phyloP scores from a whole-genome alignment of 495 filamentous ascomycete species.

The Trichodelitschia bisporula region DNA sequence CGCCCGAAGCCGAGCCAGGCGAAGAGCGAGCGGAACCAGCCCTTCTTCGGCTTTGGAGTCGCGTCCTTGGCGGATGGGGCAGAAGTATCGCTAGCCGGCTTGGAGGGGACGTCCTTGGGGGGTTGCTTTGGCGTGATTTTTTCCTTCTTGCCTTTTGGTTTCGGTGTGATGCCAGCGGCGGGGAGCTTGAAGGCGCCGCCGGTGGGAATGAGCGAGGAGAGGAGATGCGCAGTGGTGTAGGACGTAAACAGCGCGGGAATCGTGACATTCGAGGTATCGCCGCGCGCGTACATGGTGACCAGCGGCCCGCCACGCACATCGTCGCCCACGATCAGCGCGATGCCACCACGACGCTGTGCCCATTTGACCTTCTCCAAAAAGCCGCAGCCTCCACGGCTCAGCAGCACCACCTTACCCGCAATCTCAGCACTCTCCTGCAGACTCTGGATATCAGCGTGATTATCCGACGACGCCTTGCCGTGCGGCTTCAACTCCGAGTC shows the following conservation, averaged over 20 bases:
- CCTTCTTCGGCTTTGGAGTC: constrained; percentile 7
- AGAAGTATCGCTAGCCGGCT: neutral
- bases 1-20: constrained; percentile 26
- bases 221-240: constrained; percentile 74
- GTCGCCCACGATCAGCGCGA: constrained; percentile 84
- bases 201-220: constrained; percentile 68
- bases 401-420: constrained; percentile 66
- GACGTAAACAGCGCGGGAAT: constrained; percentile 92
- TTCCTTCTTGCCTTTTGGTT: too few species aligned
- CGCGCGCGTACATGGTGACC: constrained; percentile 90
- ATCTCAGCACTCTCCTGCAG: constrained; percentile 90
- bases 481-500: constrained; percentile 15
- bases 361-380: constrained; percentile 95
- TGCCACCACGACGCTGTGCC: constrained; percentile 72
- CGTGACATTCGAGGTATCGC: constrained; percentile 81
- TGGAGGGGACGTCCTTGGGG: too few species aligned
- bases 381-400: constrained; percentile 83
- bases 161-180: neutral
- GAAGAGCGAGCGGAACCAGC: constrained; percentile 32
- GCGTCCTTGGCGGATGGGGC: neutral
- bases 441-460: constrained; percentile 83
- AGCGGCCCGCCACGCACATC: constrained; percentile 62
- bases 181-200: constrained; percentile 18
- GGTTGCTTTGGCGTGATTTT: too few species aligned
- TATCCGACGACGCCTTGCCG: constrained; percentile 18